A percentile compares a stretch with the other conserved stretches of the same genome.
phyloP scores from a whole-genome alignment of 108 stramenopile genomes.

The Discostella pseudostelligera region DNA sequence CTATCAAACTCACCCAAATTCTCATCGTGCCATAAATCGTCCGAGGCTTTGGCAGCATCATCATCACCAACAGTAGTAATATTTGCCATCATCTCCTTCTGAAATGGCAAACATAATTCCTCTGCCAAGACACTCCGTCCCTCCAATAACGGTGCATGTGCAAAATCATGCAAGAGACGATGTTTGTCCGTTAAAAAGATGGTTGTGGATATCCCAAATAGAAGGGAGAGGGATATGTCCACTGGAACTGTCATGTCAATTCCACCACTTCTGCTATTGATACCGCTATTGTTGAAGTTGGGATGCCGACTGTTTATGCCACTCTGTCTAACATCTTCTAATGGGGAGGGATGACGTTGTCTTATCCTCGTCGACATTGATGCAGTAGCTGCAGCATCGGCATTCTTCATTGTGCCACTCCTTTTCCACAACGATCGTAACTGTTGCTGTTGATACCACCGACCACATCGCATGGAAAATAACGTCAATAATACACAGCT shows the following conservation, averaged over 20 bases:
- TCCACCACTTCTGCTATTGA: not conserved
- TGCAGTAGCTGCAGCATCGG: too few relatives aligned
- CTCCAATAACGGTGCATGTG: conserved; percentile 20
- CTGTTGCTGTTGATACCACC: conserved; percentile 21
- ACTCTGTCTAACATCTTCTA: too few relatives aligned
- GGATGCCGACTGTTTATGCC: not conserved
- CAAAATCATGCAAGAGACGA: conserved; percentile 16
- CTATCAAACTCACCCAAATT: conserved; percentile 38
- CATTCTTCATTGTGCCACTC: not conserved
- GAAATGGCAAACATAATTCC: conserved; percentile 32
- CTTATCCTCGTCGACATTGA: not conserved
- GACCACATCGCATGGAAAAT: conserved; percentile 29
- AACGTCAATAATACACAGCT: conserved; percentile 20
- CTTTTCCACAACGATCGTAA: conserved; percentile 4
- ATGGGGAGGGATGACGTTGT: too few relatives aligned
- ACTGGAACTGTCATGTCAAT: conserved; percentile 13
- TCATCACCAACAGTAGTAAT: not conserved
- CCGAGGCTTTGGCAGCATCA: not conserved
- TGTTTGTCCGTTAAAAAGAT: conserved; percentile 16
- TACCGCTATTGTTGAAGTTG: not conserved
- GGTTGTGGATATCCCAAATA: conserved; percentile 31
- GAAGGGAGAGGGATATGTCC: conserved; percentile 30
- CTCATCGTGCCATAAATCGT: conserved; percentile 40
- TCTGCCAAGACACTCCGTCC: conserved; percentile 31
- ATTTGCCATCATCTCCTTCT: conserved; percentile 18